A percentile compares a stretch with the other conserved stretches of the same genome.
Evolutionary conservation across 2,329 filamentous ascomycete genomes (phyloP).

Genomic region (Sclerotinia nivalis): DNA sequence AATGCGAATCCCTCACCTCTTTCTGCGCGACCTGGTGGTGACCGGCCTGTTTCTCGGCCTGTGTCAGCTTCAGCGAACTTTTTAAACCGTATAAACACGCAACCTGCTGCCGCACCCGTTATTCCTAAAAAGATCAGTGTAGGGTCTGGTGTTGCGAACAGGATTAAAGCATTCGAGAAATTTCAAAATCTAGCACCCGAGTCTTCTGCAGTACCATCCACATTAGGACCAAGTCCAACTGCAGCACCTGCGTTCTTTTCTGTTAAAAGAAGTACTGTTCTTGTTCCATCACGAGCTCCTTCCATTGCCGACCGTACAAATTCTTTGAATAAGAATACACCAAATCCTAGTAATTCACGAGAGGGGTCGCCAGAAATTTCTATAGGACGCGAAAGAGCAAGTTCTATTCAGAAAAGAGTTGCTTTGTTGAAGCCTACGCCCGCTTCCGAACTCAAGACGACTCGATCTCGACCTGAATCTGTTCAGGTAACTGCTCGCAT

Average conservation of each 20-base stretch:
- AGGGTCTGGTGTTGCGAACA: slow-evolving; percentile 86
- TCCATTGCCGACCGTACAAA: slow-evolving; percentile 44
- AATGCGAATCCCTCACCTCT: slow-evolving; percentile 43
- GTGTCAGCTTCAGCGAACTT: slow-evolving; percentile 56
- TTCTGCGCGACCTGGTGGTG: slow-evolving; percentile 44
- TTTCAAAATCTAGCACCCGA: slow-evolving; percentile 56
- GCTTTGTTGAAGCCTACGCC: slow-evolving; percentile 33
- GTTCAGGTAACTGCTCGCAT: slow-evolving; percentile 89
- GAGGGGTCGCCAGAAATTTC: slow-evolving; percentile 51
- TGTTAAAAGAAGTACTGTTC: slow-evolving; percentile 50
- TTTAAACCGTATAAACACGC: slow-evolving; percentile 56
- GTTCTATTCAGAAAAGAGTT: slow-evolving; percentile 36
- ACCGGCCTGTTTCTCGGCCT: slow-evolving; percentile 36
- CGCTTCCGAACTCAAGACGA: slow-evolving; percentile 33
- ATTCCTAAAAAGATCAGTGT: slow-evolving; percentile 73
- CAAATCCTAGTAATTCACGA: slow-evolving; percentile 45
- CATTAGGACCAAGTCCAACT: slow-evolving; percentile 43
- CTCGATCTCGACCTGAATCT: slow-evolving; percentile 64
- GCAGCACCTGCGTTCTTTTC: slow-evolving; percentile 58
- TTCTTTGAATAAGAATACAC: slow-evolving; percentile 41
- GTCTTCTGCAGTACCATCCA: slow-evolving; percentile 26
- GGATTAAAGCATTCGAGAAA: slow-evolving; percentile 91
- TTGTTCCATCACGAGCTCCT: slow-evolving; percentile 41
- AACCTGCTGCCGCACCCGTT: slow-evolving; percentile 49
- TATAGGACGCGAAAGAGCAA: slow-evolving; percentile 38